Conservation (phyloP, 2,329 filamentous ascomycete species). For the Annulohypoxylon truncatum region DNA sequence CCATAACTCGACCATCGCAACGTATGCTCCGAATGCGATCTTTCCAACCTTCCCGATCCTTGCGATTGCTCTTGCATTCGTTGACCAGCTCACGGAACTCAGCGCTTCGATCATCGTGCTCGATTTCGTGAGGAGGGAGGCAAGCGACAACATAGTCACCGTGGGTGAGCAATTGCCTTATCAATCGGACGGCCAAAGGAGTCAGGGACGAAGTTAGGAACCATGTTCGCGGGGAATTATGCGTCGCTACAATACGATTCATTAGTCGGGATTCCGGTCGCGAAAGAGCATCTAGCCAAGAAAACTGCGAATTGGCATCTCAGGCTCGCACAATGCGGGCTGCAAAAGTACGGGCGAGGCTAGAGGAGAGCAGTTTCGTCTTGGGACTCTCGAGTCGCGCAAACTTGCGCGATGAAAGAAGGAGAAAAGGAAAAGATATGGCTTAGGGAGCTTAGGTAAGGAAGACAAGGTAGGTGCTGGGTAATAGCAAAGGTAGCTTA, state of each 20-base stretch:
- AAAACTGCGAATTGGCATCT: constrained; percentile 31
- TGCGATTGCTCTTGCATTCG: constrained; percentile 71
- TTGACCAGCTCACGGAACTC: constrained; percentile 85
- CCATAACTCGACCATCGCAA: constrained; percentile 71
- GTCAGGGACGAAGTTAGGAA: constrained; percentile 89
- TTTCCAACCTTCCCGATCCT: constrained; percentile 81
- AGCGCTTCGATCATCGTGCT: constrained; percentile 78
- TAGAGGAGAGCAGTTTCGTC: background rate
- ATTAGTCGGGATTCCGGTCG: constrained; percentile 48
- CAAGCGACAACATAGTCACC: constrained; percentile 92
- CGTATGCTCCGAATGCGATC: constrained; percentile 76
- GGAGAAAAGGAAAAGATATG: background rate
- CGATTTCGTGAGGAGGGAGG: constrained; percentile 80
- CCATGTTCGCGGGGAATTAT: constrained; percentile 88
- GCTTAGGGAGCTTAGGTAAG: constrained; percentile 28
- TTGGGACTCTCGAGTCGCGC: constrained; percentile 5
- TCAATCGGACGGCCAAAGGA: constrained; percentile 84
- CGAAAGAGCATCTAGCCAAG: constrained; percentile 39
- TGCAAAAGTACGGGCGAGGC: background rate
- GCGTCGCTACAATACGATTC: constrained; percentile 64
- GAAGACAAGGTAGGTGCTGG: constrained; percentile 31
- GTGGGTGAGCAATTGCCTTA: constrained; percentile 84
- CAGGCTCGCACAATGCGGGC: constrained; percentile 9
- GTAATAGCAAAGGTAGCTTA: constrained; percentile 17
- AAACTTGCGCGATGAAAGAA: constrained; percentile 23